A percentile compares a stretch with the other conserved stretches of the same genome.
These are phyloP conservation scores for Aspergillus amoenus DNA, from an alignment of 2,329 filamentous ascomycete species.

Conservation along the genomic window DNA sequence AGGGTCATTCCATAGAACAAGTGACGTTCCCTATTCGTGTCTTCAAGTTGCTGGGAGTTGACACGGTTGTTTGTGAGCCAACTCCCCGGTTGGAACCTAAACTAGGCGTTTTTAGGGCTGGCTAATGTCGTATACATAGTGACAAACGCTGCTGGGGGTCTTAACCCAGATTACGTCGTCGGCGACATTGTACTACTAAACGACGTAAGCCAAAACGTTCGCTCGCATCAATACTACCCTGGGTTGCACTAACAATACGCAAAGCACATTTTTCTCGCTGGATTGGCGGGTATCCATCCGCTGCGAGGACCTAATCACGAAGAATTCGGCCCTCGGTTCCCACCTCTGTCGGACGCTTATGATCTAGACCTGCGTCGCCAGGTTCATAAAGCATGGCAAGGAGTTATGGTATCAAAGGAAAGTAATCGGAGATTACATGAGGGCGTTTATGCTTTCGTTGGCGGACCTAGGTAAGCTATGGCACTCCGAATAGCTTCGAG, in stretches of 20 bases:
- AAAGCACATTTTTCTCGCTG: conserved; percentile 64
- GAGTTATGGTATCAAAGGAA: conserved; percentile 43
- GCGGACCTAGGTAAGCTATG: conserved; percentile 58
- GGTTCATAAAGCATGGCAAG: conserved; percentile 58
- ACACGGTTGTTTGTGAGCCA: conserved; percentile 56
- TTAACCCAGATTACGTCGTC: conserved; percentile 63
- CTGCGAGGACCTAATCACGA: conserved; percentile 63
- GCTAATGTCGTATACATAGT: conserved; percentile 39
- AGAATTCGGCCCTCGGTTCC: conserved; percentile 63
- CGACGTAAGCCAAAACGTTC: conserved; percentile 49
- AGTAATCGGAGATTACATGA: conserved; percentile 58
- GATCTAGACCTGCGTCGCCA: conserved; percentile 60
- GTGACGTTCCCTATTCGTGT: conserved; percentile 65
- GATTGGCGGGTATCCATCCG: conserved; percentile 61
- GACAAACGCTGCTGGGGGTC: conserved; percentile 66
- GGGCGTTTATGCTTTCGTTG: conserved; percentile 65
- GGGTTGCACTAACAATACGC: conserved; percentile 13
- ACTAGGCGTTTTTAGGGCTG: not conserved
- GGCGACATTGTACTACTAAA: conserved; percentile 66
- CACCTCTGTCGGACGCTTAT: conserved; percentile 65
- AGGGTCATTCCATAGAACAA: conserved; percentile 63
- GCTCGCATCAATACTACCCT: not conserved
- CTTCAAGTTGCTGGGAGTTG: conserved; percentile 61
- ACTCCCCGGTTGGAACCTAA: not conserved
- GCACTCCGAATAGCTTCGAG: not conserved